Conservation (phyloP, 2,329 filamentous ascomycete species). For the Trichocomaceae sp. region DNA sequence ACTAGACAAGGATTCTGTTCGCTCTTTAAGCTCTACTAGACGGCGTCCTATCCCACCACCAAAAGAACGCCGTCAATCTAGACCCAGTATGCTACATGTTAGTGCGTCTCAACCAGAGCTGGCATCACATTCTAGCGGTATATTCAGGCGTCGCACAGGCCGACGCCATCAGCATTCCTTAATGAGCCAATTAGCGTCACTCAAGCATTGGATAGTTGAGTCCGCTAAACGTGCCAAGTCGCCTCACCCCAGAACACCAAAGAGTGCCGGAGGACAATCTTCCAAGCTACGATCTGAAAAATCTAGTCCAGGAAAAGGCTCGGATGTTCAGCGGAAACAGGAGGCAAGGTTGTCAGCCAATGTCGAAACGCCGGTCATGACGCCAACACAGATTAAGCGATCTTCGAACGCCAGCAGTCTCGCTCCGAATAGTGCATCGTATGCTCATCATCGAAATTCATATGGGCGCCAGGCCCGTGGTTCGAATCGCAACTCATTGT, state of each 20-base stretch:
- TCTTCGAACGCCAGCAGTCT: slow-evolving; percentile 37
- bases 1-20: slow-evolving; percentile 64
- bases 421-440: slow-evolving; percentile 37
- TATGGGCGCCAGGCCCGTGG: slow-evolving; percentile 33
- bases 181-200: slow-evolving; percentile 58
- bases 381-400: slow-evolving; percentile 35
- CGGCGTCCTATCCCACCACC: slow-evolving; percentile 75
- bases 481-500: slow-evolving; percentile 64
- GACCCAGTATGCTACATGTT: slow-evolving; percentile 79
- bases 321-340: slow-evolving; percentile 28
- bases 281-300: slow-evolving; percentile 36
- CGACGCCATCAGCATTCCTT: slow-evolving; percentile 57
- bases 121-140: slow-evolving; percentile 47
- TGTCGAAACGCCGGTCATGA: slow-evolving; percentile 22
- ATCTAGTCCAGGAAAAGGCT: slow-evolving; percentile 33
- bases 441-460: slow-evolving; percentile 37
- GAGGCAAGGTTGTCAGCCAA: slow-evolving; percentile 20
- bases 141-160: slow-evolving; percentile 48
- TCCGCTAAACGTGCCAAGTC: slow-evolving; percentile 58
- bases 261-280: slow-evolving; percentile 21
- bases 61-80: slow-evolving; percentile 72
- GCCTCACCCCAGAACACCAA: slow-evolving; percentile 37
- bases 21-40: slow-evolving; percentile 69
- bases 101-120: slow-evolving; percentile 65
- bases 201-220: slow-evolving; percentile 69